phyloP scores from a whole-genome alignment of 106 monocot genomes.

The Gastrodia elata region DNA sequence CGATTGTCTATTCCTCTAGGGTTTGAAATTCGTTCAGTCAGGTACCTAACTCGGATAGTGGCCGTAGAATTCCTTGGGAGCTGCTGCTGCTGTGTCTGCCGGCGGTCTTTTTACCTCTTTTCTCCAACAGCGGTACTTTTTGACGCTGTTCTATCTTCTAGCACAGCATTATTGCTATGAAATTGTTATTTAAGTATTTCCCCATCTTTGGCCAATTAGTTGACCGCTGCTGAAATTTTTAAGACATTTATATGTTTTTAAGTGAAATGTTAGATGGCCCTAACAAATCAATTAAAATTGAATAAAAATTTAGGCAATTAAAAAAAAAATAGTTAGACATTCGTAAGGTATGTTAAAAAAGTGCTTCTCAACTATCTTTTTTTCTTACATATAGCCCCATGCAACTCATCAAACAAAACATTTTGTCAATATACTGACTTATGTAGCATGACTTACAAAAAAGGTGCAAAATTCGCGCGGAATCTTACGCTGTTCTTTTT shows the following conservation, averaged over 20 bases:
- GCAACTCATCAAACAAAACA: too few species aligned
- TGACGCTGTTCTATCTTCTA: neutral
- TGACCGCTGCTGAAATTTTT: neutral
- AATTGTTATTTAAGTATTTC: neutral
- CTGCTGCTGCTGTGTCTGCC: constrained; percentile 42
- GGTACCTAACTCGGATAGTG: constrained; percentile 1
- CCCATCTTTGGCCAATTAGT: neutral
- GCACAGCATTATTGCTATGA: neutral
- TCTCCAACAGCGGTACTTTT: constrained; percentile 26
- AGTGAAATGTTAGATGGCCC: neutral
- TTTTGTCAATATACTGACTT: too few species aligned
- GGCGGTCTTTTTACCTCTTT: constrained; percentile 29
- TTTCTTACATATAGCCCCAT: neutral
- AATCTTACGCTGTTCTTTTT: neutral
- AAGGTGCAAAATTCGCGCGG: neutral
- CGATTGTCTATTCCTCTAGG: constrained; percentile 11
- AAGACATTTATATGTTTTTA: neutral
- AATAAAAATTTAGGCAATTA: too few species aligned
- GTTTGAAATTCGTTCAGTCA: constrained; percentile 18
- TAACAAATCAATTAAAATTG: neutral
- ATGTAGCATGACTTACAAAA: too few species aligned
- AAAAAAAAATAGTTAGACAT: too few species aligned
- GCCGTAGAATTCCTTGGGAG: constrained; percentile 38
- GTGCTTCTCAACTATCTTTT: neutral
- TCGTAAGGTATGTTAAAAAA: neutral